A percentile compares a stretch with the other conserved stretches of the same genome.
Conservation (phyloP, 208 protist species). For the Kentomonas sorsogonicus region DNA sequence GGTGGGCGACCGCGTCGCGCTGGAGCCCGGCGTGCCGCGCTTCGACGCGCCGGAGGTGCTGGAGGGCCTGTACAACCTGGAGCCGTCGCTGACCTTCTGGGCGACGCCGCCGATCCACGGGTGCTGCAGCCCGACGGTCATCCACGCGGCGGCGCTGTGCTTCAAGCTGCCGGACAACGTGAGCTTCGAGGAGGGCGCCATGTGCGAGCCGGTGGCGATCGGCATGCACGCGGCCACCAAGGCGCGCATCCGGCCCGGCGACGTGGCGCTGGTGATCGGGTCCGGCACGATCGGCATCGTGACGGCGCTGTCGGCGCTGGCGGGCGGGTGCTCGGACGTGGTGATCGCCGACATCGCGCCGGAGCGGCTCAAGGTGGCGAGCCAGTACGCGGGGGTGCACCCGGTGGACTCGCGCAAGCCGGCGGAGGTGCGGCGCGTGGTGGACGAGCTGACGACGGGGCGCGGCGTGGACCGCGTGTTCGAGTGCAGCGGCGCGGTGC, state of each 20-base stretch:
- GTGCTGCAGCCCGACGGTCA: constrained; percentile 40
- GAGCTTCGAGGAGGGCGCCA: constrained; percentile 58
- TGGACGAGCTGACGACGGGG: constrained; percentile 23
- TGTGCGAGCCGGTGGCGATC: constrained; percentile 61
- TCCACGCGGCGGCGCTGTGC: constrained; percentile 50
- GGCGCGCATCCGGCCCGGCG: constrained; percentile 34
- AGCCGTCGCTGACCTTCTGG: constrained; percentile 59
- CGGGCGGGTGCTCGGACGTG: constrained; percentile 44
- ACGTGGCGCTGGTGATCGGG: constrained; percentile 20
- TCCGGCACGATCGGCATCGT: constrained; percentile 46
- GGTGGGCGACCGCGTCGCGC: constrained; percentile 58
- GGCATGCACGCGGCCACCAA: constrained; percentile 55
- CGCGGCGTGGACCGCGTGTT: constrained; percentile 40
- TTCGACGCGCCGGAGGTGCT: constrained; percentile 44
- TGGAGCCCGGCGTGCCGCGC: constrained; percentile 68
- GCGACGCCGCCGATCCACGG: constrained; percentile 64
- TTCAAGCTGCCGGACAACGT: constrained; percentile 61
- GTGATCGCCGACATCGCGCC: constrained; percentile 30
- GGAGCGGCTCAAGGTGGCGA: constrained; percentile 25
- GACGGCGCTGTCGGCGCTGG: constrained; percentile 34
- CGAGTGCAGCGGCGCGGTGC: constrained; percentile 32
- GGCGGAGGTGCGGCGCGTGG: constrained; percentile 20
- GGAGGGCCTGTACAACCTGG: constrained; percentile 64
- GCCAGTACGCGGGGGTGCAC: constrained; percentile 26
- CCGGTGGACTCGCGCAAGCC: constrained; percentile 25